Evolutionary conservation across 2,329 filamentous ascomycete species (phyloP), one percentile per base, ranked within the genome.

Genomic region (Stylonectria norvegica): DNA sequence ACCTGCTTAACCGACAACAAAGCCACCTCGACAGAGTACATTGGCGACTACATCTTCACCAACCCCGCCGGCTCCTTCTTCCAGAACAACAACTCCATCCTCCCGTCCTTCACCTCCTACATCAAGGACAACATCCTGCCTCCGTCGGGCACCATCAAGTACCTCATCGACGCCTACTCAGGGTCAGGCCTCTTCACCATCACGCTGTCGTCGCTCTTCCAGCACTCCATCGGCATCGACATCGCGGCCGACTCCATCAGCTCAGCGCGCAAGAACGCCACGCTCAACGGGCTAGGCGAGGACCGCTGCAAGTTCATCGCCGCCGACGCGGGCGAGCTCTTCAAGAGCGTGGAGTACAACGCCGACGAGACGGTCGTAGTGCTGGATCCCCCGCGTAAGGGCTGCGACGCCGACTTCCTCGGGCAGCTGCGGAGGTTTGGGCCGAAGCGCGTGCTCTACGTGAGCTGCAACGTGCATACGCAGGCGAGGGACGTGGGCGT

Each of bases 71-170:
- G 90, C 44, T 82, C 88, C 37, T 98, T 98, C 72, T 98, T 98
- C 78, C 93, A 98, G 62, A 98, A 98, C 75, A 98, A 98, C 77
- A 97, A 97, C 73, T 94, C 89, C 40, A 97, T 98, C 66, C 83
- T 98, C 17, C 81, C 87, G 20, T 69, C 72, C 12, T 95, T 97
- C 67, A 95, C 89, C 11, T 76, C 81, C 51, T 95, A 94, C 70
- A 87, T 97, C 61, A 86, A 89, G 48, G 75, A 85, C 25, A 79
- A 85, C 64, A 86, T 91, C 57, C 72, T 90, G 2, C 83, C 81
- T 0, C 67, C 74, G 3, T 41, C 56, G 22, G 55, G 62, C 36
- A 55, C 53, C 36, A 82, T 95, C 66, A 86, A 84, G 55, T 89
- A 94, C 68, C 83, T 98, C 31, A 91, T 98, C 53, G 93, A 98